Evolutionary conservation across 192 early-diverging fungal species (phyloP).

Genomic region (Chytriomyces hyalinus): DNA sequence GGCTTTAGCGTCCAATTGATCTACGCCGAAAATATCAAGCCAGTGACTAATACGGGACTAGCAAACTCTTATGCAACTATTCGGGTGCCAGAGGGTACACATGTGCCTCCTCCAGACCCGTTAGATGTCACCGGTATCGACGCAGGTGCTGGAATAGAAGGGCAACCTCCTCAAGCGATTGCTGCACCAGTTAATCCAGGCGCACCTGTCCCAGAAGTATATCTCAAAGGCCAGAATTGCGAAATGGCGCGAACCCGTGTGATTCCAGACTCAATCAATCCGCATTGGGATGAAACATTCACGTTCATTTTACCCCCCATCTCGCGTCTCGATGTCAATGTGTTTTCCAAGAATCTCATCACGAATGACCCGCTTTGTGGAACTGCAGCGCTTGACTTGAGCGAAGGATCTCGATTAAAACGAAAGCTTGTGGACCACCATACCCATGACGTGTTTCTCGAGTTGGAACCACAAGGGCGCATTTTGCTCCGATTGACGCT

Average conservation of each 20-base stretch:
- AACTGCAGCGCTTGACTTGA: slow-evolving; percentile 48
- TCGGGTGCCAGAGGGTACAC: slow-evolving; percentile 57
- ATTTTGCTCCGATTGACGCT: slow-evolving; percentile 55
- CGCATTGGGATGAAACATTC: slow-evolving; percentile 61
- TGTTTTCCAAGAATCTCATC: slow-evolving; percentile 52
- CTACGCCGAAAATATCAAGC: slow-evolving; percentile 60
- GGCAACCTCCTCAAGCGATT: neutral
- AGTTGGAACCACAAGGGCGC: slow-evolving; percentile 61
- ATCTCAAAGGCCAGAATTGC: slow-evolving; percentile 43
- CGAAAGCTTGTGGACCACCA: slow-evolving; percentile 54
- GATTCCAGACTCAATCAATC: slow-evolving; percentile 55
- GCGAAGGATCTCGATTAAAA: slow-evolving; percentile 42
- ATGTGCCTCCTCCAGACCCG: slow-evolving; percentile 46
- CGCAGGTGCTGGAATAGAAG: neutral
- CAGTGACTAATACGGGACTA: slow-evolving; percentile 55
- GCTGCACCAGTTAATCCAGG: neutral
- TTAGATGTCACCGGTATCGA: slow-evolving; percentile 8
- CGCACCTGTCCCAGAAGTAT: slow-evolving; percentile 1
- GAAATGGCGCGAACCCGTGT: slow-evolving; percentile 51
- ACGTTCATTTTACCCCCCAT: slow-evolving; percentile 55
- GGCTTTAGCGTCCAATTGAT: slow-evolving; percentile 51
- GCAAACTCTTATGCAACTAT: slow-evolving; percentile 57
- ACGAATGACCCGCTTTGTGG: slow-evolving; percentile 56
- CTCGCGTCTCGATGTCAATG: slow-evolving; percentile 47
- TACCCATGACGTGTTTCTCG: slow-evolving; percentile 60